These are phyloP conservation scores for Papiliotrema nemorosa DNA, from an alignment of 1,284 basidiomycete species.

Conservation along the genomic window DNA sequence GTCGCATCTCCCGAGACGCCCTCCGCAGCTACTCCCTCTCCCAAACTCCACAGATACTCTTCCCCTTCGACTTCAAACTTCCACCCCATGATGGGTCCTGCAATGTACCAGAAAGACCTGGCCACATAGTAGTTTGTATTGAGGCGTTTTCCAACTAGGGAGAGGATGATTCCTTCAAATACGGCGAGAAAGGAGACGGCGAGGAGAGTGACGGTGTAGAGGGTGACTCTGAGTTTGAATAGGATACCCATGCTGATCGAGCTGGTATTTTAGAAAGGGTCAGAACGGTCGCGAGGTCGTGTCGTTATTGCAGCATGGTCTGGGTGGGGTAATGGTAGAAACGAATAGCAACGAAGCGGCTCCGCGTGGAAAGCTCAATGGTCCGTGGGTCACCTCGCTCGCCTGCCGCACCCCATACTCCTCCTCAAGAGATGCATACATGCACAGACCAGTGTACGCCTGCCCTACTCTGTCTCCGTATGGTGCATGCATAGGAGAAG, in stretches of 20 bases:
- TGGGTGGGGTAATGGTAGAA: no score
- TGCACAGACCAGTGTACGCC: no score
- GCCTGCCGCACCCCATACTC: no score
- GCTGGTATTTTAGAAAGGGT: no score
- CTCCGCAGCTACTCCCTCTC: constrained; percentile 49
- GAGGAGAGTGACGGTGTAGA: constrained; percentile 72
- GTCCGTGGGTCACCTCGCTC: no score
- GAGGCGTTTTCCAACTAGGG: constrained; percentile 65
- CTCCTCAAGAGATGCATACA: no score
- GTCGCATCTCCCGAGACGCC: constrained; percentile 31
- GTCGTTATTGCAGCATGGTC: no score
- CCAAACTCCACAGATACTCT: constrained; percentile 64
- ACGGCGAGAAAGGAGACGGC: constrained; percentile 73
- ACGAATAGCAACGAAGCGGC: no score
- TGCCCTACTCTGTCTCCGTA: no score
- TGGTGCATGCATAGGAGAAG: no score
- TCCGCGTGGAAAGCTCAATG: no score
- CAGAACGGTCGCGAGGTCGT: no score
- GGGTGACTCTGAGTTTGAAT: constrained; percentile 61
- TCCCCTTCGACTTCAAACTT: constrained; percentile 78
- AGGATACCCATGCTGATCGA: constrained; percentile 26
- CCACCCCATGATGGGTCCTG: constrained; percentile 68
- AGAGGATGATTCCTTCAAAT: constrained; percentile 66
- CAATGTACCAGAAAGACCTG: constrained; percentile 72
- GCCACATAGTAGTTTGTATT: constrained; percentile 86